Evolutionary conservation across 306 rosid species (phyloP), one percentile per base, ranked within the genome.

Genomic region (Trifolium pratense): DNA sequence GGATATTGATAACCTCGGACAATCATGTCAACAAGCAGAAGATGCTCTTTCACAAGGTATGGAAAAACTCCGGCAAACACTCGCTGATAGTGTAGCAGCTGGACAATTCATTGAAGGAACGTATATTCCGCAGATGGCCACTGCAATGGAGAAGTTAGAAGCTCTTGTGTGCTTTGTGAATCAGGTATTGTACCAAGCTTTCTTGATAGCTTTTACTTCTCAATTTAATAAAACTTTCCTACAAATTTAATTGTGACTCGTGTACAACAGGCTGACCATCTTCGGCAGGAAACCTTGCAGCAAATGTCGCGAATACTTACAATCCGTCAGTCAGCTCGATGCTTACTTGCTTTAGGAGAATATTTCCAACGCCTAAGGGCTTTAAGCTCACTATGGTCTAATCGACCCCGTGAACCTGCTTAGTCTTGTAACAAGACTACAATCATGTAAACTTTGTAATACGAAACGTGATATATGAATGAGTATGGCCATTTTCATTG

Each of bases 1-100:
- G 39, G 96, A 88, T 57, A 86, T 90, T 37, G 37, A 21, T 58
- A 91, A 83, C 80, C 99, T 95, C 43, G 78, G 70, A 76, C 89
- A 90, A 75, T 91, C 99, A 42, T 95, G 97, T 84, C 88, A 88
- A 67, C 99, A 95, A 80, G 97, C 97, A 32, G 99, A 95, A 82
- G 99, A 95, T 71, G 99, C 99, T 65, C 89, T 95, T 65, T 79
- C 91, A 6, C 97, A 95, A 81, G 99, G 99, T 36, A 88, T 91
- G 96, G 97, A 90, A 4, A 95, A 86, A 75, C 96, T 95, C 72
- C 92, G 90, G 76, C 91, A 82, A 75, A 81, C 78, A 42, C 86
- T 95, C 14, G 89, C 92, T 7, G 88, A 86, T 5, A 79, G 90
- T 53, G 84, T 91, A 74, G 97, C 92, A 49, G 89, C 86, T 29